Evolutionary conservation across 305 asterid genomes (phyloP).

Genomic region (Stenogyne calaminthoides): DNA sequence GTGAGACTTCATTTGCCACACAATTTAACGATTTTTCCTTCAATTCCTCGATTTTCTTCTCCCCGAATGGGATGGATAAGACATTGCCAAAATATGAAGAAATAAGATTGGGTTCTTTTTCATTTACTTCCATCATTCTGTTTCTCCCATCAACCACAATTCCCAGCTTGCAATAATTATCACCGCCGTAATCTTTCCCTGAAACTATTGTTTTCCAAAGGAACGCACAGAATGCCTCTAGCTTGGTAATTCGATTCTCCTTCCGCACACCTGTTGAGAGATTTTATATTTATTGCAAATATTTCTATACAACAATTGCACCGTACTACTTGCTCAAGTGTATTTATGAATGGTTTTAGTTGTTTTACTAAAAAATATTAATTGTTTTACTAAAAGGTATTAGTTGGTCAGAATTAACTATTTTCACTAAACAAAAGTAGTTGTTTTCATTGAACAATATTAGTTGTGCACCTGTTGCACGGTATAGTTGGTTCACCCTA

Average conservation of each 20-base stretch:
- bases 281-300: too few relatives aligned
- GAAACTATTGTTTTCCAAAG: conserved; percentile 52
- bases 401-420: too few relatives aligned
- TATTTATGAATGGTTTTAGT: too few relatives aligned
- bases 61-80: conserved; percentile 63
- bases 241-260: conserved; percentile 38
- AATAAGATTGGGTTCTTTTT: conserved; percentile 11
- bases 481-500: too few relatives aligned
- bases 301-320: too few relatives aligned
- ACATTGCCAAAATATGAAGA: conserved; percentile 61
- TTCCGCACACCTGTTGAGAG: neutral
- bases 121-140: conserved; percentile 38
- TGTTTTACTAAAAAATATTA: too few relatives aligned
- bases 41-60: conserved; percentile 40
- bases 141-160: conserved; percentile 63
- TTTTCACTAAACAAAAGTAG: too few relatives aligned
- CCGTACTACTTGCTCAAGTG: too few relatives aligned
- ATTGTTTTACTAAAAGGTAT: too few relatives aligned
- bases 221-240: conserved; percentile 64
- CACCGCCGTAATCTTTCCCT: conserved; percentile 8
- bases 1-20: conserved; percentile 50
- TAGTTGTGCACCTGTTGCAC: too few relatives aligned
- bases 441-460: too few relatives aligned
- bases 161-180: conserved; percentile 43
- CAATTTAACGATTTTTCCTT: conserved; percentile 39